Evolutionary conservation across 2,329 filamentous ascomycete genomes (phyloP).

Genomic region (Fusarium domesticum): DNA sequence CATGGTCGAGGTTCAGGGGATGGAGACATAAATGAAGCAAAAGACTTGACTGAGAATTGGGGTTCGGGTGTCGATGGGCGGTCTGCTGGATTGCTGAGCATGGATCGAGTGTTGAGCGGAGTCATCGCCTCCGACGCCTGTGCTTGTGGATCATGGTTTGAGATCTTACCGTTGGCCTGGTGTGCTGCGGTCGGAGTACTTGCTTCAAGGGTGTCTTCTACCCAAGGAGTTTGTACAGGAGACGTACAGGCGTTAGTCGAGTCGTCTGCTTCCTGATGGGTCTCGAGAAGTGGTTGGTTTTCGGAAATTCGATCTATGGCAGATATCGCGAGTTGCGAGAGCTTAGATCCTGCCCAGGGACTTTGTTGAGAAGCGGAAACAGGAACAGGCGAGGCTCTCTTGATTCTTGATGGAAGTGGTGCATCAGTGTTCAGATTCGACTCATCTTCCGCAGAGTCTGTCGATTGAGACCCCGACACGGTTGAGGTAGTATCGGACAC

Average conservation of each 20-base stretch:
- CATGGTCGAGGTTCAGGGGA: conserved; percentile 40
- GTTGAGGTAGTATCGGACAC: neutral
- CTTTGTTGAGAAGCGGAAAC: conserved; percentile 25
- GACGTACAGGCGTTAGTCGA: neutral
- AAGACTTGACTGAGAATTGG: conserved; percentile 49
- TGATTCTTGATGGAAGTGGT: neutral
- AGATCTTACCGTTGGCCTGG: neutral
- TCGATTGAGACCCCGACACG: neutral
- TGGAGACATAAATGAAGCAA: conserved; percentile 51
- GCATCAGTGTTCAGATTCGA: neutral
- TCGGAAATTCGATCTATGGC: conserved; percentile 2
- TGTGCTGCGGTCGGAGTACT: neutral
- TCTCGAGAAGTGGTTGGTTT: neutral
- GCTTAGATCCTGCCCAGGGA: conserved; percentile 20
- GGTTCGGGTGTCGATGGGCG: conserved; percentile 44
- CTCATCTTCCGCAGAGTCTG: neutral
- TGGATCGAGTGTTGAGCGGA: too few relatives aligned
- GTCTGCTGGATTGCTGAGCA: too few relatives aligned
- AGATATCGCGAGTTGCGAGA: conserved; percentile 21
- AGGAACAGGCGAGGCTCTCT: conserved; percentile 7
- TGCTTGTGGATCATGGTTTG: too few relatives aligned
- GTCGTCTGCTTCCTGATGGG: neutral
- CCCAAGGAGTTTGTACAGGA: conserved; percentile 25
- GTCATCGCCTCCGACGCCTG: too few relatives aligned
- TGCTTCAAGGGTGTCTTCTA: conserved; percentile 1